Percentiles rank a stretch among this genome's conserved stretches.
Evolutionary conservation across 2,329 filamentous ascomycete genomes (phyloP).

Genomic region (Sporothrix inflata): DNA sequence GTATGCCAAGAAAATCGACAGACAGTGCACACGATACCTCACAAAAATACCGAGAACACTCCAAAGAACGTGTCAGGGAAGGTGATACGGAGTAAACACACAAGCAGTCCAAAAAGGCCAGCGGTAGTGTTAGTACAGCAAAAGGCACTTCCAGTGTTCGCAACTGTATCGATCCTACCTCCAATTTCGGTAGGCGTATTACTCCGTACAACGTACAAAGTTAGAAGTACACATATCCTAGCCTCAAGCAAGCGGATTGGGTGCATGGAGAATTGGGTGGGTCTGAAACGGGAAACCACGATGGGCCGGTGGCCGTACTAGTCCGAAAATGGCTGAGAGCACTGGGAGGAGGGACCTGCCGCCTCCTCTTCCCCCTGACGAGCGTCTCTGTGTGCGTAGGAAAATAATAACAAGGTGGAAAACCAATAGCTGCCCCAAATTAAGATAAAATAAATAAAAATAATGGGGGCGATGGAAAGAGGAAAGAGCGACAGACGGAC

Average conservation of each 20-base stretch:
- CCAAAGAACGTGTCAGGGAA: too few relatives aligned
- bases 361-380: conserved; percentile 9
- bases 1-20: neutral
- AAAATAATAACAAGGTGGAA: neutral
- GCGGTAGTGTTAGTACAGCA: neutral
- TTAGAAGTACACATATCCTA: neutral
- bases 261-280: conserved; percentile 20
- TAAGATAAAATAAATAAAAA: conserved; percentile 10
- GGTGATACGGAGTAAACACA: neutral
- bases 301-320: conserved; percentile 18
- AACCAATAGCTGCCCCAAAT: neutral
- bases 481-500: neutral
- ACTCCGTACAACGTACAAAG: neutral
- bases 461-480: neutral
- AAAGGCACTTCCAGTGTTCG: neutral
- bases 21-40: neutral
- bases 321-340: neutral
- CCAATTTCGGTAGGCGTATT: neutral
- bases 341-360: neutral
- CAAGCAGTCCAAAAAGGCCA: neutral
- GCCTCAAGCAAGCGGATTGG: conserved; percentile 5
- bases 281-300: conserved; percentile 27
- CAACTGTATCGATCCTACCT: neutral
- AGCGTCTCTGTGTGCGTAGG: conserved; percentile 5
- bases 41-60: neutral